Evolutionary conservation across 257 asterid species (phyloP).

Genomic region (Penstemon davidsonii): DNA sequence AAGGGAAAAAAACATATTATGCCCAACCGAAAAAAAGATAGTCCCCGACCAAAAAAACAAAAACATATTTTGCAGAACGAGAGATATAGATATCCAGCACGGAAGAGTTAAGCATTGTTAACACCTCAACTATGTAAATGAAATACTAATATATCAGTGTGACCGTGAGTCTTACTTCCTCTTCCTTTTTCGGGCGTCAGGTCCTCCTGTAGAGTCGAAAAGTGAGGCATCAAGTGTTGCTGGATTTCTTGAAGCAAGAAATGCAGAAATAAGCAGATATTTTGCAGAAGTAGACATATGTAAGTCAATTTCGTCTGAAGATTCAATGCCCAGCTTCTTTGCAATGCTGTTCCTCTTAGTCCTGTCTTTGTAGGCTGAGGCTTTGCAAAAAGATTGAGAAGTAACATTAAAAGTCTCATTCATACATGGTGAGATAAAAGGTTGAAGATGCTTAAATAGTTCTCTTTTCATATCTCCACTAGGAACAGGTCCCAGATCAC

Average conservation of each 20-base stretch:
- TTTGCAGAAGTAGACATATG: constrained; percentile 89
- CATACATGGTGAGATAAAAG: constrained; percentile 53
- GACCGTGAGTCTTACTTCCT: constrained; percentile 60
- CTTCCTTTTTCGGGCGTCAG: constrained; percentile 64
- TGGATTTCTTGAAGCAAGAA: constrained; percentile 95
- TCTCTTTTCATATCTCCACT: constrained; percentile 63
- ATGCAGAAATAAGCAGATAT: constrained; percentile 88
- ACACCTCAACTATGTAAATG: too few species aligned
- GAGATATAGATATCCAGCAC: too few species aligned
- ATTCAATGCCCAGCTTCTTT: constrained; percentile 48
- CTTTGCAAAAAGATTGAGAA: constrained; percentile 43
- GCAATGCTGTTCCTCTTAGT: constrained; percentile 40
- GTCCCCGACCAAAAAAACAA: too few species aligned
- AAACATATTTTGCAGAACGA: too few species aligned
- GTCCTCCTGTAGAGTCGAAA: constrained; percentile 94
- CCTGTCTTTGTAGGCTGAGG: constrained; percentile 43
- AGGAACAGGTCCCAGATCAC: constrained; percentile 50
- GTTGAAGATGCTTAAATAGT: constrained; percentile 64
- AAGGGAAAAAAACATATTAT: not conserved
- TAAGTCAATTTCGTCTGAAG: constrained; percentile 56
- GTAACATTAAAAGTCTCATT: constrained; percentile 59
- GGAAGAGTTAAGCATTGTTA: too few species aligned
- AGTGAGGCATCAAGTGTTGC: constrained; percentile 96
- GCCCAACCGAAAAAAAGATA: too few species aligned
- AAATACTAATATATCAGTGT: not conserved